Base-by-base conservation (phyloP, 176 grass and related monocot species). In the Carex myosuroides region DNA sequence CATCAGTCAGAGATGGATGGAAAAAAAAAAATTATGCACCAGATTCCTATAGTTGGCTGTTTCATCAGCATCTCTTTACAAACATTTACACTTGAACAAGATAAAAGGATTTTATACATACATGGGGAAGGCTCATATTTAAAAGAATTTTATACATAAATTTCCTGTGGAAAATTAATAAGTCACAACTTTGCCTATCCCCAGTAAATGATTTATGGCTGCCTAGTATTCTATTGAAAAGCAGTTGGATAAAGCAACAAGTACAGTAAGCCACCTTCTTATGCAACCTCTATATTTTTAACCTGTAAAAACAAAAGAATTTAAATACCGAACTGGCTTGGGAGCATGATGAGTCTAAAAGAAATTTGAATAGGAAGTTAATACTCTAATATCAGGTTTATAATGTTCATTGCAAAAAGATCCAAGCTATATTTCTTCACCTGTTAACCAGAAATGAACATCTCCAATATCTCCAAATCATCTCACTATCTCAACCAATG, bases 401-500 rank as follows among this genome's bases (percentile, higher is more conserved):
- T 32, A 18, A 57, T 32, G 0, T 17, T 53, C 41, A 26, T 6
- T 74, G 16, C 3, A 78, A 78, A 16, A 29, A 57, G 73, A 78
- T 78, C 72, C 73, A 55, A 16, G 73, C 6, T 55, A 32, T 75
- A 33, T 32, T 42, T 81, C 37, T 18, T 81, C 79, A 63, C 79
- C 79, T 48, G 0, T 53, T 55, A 66, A 21, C 11, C 22, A 14
- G 68, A 83, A 83, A 68, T 71, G 26, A 61, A 87, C 68, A 48
- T 69, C 46, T 35, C 44, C 20, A 39, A 87, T 83, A 56, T 70
- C 59, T 24, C 63, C 20, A 48, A 66, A 52, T 85, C 80, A 95
- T 85, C 22, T 93, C 46, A 86, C 80, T 29, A 99, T 99, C 87
- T 99, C 96, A 56, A 92, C 21, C 70, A 99, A 75, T 60, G 96